phyloP scores from a whole-genome alignment of 257 asterid genomes.

The Solanum sejunctum region DNA sequence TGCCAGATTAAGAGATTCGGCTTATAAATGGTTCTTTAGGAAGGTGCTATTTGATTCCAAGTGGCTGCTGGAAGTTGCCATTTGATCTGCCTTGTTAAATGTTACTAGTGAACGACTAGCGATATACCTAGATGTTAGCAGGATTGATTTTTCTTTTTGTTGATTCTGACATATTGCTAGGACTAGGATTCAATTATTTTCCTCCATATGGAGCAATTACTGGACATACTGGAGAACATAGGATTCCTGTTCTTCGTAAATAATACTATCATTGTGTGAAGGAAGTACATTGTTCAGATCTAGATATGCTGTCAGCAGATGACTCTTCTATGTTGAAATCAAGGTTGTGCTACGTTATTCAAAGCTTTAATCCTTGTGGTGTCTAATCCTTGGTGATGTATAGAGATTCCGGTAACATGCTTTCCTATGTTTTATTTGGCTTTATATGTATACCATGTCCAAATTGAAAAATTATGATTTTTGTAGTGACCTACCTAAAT shows the following conservation, averaged over 20 bases:
- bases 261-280: background rate
- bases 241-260: background rate
- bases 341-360: background rate
- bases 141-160: background rate
- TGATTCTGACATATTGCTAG: background rate
- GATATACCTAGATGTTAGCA: no score
- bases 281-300: background rate
- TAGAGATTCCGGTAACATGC: background rate
- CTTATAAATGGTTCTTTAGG: background rate
- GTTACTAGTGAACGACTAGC: no score
- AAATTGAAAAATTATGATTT: background rate
- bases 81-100: no score
- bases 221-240: background rate
- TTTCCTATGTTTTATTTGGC: background rate
- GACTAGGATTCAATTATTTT: background rate
- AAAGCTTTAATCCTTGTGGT: background rate
- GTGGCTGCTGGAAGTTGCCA: no score
- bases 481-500: background rate
- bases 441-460: background rate
- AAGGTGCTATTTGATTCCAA: no score
- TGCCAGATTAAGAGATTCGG: background rate
- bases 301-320: background rate
- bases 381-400: background rate
- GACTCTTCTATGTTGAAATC: background rate
- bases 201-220: background rate